phyloP scores from a whole-genome alignment of 75 land plant species.

The Cunninghamia lanceolata region DNA sequence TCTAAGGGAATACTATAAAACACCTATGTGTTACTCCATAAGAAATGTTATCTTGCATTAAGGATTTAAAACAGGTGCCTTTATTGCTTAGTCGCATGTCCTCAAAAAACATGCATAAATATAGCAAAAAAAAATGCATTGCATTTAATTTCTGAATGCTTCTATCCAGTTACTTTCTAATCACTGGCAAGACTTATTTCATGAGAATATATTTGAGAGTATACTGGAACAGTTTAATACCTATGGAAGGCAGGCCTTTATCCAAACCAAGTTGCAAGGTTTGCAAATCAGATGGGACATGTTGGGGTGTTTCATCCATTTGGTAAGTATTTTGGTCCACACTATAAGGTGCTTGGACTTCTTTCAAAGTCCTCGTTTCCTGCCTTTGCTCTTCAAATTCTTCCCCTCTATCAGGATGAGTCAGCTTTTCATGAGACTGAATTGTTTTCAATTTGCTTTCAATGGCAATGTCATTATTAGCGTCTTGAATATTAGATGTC shows the following conservation, averaged over 20 bases:
- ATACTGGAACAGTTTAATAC: background rate
- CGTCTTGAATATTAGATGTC: slow-evolving; percentile 3
- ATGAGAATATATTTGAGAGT: background rate
- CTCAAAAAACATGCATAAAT: background rate
- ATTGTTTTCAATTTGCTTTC: background rate
- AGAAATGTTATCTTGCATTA: background rate
- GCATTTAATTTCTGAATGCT: background rate
- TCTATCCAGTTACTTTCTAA: background rate
- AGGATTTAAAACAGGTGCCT: background rate
- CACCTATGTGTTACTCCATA: background rate
- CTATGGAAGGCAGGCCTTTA: slow-evolving; percentile 4
- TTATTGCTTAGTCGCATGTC: background rate
- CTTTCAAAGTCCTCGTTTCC: background rate
- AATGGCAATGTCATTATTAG: background rate
- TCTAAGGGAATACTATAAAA: background rate
- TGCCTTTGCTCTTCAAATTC: background rate
- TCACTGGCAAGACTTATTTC: background rate
- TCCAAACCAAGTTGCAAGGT: background rate
- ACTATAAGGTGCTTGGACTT: background rate
- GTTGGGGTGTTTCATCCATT: slow-evolving; percentile 3
- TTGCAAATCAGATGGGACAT: background rate
- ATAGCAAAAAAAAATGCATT: background rate
- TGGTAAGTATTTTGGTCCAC: background rate
- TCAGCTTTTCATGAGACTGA: background rate
- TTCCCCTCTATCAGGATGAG: background rate